These are phyloP conservation scores for Cytospora paraplurivora DNA, from an alignment of 2,329 filamentous ascomycete genomes.

Conservation along the genomic window DNA sequence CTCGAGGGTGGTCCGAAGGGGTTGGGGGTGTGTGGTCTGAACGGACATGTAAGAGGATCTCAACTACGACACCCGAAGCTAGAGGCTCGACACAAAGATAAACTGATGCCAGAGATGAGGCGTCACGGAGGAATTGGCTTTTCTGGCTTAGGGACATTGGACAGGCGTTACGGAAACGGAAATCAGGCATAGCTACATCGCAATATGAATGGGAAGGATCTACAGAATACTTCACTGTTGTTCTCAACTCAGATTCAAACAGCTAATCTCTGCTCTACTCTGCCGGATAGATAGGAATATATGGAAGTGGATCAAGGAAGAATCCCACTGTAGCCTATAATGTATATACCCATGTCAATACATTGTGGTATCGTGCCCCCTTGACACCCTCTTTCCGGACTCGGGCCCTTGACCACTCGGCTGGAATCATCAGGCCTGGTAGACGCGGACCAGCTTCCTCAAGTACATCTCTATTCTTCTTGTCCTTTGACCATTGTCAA, in stretches of 20 bases:
- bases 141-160: not conserved
- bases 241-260: not conserved
- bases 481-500: no score
- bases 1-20: not conserved
- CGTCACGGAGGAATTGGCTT: not conserved
- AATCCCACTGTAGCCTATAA: slow-evolving; percentile 12
- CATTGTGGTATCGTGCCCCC: no score
- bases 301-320: slow-evolving; percentile 5
- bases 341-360: not conserved
- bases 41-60: not conserved
- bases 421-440: no score
- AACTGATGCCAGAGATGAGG: not conserved
- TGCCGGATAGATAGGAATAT: slow-evolving; percentile 4
- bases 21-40: no score
- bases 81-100: not conserved
- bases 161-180: not conserved
- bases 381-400: no score
- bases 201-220: slow-evolving; percentile 7
- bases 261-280: slow-evolving; percentile 4
- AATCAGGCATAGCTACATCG: slow-evolving; percentile 4
- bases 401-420: no score
- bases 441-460: no score
- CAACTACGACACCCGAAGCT: not conserved
- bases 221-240: slow-evolving; percentile 8
- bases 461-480: no score